Evolutionary conservation across 2,329 filamentous ascomycete genomes (phyloP).

Genomic region (Plenodomus biglobosus): DNA sequence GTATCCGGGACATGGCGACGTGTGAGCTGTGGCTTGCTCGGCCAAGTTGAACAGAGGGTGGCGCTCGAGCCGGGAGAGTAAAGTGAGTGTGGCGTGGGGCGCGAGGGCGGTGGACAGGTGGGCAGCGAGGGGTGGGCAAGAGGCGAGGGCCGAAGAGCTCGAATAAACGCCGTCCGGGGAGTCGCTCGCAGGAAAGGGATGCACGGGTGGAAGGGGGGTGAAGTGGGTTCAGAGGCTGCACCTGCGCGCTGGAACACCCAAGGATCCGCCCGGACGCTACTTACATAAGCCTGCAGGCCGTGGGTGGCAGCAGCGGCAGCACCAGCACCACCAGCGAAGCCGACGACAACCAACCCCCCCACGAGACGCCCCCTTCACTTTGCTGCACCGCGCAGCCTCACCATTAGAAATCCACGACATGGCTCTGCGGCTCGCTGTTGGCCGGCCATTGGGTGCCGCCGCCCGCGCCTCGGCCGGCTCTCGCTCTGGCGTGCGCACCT

Average conservation of each 20-base stretch:
- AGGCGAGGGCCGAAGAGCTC: slow-evolving; percentile 18
- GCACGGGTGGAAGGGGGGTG: slow-evolving; percentile 24
- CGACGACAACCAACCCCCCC: slow-evolving; percentile 29
- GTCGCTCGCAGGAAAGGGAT: slow-evolving; percentile 20
- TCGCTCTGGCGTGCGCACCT: slow-evolving; percentile 42
- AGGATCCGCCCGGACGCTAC: slow-evolving; percentile 14
- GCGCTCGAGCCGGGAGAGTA: slow-evolving; percentile 26
- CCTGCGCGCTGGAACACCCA: slow-evolving; percentile 17
- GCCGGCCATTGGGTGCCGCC: slow-evolving; percentile 43
- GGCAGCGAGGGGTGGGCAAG: slow-evolving; percentile 8
- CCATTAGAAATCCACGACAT: slow-evolving; percentile 31
- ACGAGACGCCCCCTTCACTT: slow-evolving; percentile 16
- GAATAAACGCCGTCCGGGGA: slow-evolving; percentile 39
- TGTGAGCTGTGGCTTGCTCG: slow-evolving; percentile 7
- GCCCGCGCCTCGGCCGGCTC: slow-evolving; percentile 41
- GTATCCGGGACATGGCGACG: slow-evolving; percentile 51
- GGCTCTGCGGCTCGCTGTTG: slow-evolving; percentile 46
- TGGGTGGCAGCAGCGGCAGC: slow-evolving; percentile 20
- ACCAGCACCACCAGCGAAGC: slow-evolving; percentile 18
- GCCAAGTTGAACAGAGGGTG: slow-evolving; percentile 29
- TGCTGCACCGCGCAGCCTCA: slow-evolving; percentile 31
- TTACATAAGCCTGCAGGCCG: slow-evolving; percentile 16
- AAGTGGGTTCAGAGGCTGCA: slow-evolving; percentile 31
- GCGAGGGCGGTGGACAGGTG: slow-evolving; percentile 1
- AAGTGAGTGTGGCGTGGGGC: slow-evolving; percentile 10